Conservation (phyloP, 2,329 filamentous ascomycete species). For the Penicillium expansum region DNA sequence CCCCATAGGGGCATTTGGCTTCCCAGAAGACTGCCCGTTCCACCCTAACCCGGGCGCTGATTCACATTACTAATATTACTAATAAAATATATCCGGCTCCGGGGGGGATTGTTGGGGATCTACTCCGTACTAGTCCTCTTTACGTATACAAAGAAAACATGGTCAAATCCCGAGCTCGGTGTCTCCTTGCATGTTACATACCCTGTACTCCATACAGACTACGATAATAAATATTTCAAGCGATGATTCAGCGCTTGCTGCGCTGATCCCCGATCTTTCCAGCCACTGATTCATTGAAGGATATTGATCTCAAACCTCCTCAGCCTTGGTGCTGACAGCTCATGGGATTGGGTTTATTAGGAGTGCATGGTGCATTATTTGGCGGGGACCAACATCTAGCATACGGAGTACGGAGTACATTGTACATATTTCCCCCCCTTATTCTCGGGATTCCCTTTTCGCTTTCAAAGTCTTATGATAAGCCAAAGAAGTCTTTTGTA, state of each 20-base stretch:
- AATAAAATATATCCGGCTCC: not conserved
- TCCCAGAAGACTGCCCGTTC: not conserved
- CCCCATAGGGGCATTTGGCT: not conserved
- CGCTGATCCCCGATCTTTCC: not conserved
- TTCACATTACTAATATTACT: not conserved
- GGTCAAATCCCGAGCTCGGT: not conserved
- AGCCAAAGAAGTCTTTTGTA: not conserved
- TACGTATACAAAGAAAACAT: not conserved
- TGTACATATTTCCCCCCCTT: not conserved
- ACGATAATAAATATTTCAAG: not conserved
- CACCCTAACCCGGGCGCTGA: not conserved
- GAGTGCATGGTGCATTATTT: not conserved
- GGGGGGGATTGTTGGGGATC: not conserved
- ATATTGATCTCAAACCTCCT: not conserved
- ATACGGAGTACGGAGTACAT: not conserved
- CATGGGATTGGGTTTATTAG: not conserved
- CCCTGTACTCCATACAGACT: not conserved
- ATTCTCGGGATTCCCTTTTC: not conserved
- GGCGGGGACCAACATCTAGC: not conserved
- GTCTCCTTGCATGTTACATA: not conserved
- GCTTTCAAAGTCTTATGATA: not conserved
- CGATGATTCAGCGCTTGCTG: not conserved
- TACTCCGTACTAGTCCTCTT: not conserved
- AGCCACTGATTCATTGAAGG: not conserved
- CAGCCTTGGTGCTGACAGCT: not conserved